Percentiles rank a stretch among this genome's conserved stretches.
phyloP scores from a whole-genome alignment of 73 alveolate genomes.

The Tetrahymena thermophila region DNA sequence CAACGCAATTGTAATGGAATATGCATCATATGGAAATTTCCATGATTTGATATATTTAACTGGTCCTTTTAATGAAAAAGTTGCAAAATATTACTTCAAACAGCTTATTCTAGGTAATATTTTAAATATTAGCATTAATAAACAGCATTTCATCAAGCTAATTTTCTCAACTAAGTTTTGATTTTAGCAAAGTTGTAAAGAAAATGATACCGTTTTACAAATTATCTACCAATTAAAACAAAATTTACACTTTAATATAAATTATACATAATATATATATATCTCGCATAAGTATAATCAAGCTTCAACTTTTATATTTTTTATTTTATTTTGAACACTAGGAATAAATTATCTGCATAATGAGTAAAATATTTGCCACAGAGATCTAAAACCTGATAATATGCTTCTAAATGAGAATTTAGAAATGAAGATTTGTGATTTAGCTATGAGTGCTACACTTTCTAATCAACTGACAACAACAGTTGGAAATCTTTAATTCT shows the following conservation, averaged over 20 bases:
- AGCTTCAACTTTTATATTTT: no score
- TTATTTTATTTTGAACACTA: neutral
- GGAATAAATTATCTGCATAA: neutral
- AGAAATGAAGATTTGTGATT: neutral
- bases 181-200: no score
- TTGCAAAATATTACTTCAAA: neutral
- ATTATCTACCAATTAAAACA: no score
- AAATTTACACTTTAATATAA: no score
- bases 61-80: constrained; percentile 4
- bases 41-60: neutral
- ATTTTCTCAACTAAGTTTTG: no score
- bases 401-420: neutral
- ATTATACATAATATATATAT: no score
- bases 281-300: no score
- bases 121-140: no score
- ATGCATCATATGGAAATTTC: neutral
- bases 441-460: neutral
- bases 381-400: constrained; percentile 8
- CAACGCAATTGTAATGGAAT: constrained; percentile 1
- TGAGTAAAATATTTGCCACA: neutral
- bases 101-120: neutral
- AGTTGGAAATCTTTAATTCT: neutral
- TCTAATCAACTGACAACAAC: neutral
- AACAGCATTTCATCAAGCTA: no score
- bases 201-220: no score